Evolutionary conservation across 2,329 filamentous ascomycete species (phyloP).

Genomic region (Coniochaeta prunicola): DNA sequence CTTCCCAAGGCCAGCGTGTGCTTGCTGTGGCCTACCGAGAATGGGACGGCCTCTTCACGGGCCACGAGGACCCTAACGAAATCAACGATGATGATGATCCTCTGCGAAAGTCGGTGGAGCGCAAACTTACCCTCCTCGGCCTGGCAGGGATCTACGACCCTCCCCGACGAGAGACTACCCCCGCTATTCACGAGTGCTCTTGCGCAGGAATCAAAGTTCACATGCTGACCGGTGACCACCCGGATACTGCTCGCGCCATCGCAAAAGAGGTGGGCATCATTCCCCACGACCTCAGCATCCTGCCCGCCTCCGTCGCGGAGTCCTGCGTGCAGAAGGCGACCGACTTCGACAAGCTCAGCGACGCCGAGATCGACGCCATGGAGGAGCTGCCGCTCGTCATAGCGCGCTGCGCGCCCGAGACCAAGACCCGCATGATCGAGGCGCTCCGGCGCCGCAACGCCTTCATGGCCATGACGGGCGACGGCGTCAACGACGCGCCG

Average conservation of each 20-base stretch:
- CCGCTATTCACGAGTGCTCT: slow-evolving; percentile 62
- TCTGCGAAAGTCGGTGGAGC: slow-evolving; percentile 57
- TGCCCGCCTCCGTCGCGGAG: slow-evolving; percentile 56
- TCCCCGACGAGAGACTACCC: slow-evolving; percentile 71
- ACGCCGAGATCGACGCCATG: slow-evolving; percentile 68
- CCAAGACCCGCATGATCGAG: slow-evolving; percentile 87
- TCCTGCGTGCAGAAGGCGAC: slow-evolving; percentile 68
- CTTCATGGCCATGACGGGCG: slow-evolving; percentile 83
- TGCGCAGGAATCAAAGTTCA: slow-evolving; percentile 71
- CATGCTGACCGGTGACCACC: slow-evolving; percentile 81
- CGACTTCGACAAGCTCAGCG: slow-evolving; percentile 70
- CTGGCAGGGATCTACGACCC: slow-evolving; percentile 83
- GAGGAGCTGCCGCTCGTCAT: slow-evolving; percentile 74
- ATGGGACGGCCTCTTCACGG: slow-evolving; percentile 40
- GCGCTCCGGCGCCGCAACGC: slow-evolving; percentile 69
- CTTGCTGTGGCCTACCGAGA: slow-evolving; percentile 63
- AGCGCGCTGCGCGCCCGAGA: slow-evolving; percentile 76
- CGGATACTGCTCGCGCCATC: slow-evolving; percentile 70
- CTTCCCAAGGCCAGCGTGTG: slow-evolving; percentile 63
- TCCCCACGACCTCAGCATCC: slow-evolving; percentile 49
- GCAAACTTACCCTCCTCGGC: slow-evolving; percentile 66
- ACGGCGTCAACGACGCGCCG: slow-evolving; percentile 82
- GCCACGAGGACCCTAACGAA: slow-evolving; percentile 18
- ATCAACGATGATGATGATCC: slow-evolving; percentile 29
- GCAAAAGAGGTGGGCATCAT: slow-evolving; percentile 74